Percentiles rank a stretch among this genome's conserved stretches.
Conservation (phyloP, 1,284 basidiomycete species). For the Thecaphora thlaspeos region DNA sequence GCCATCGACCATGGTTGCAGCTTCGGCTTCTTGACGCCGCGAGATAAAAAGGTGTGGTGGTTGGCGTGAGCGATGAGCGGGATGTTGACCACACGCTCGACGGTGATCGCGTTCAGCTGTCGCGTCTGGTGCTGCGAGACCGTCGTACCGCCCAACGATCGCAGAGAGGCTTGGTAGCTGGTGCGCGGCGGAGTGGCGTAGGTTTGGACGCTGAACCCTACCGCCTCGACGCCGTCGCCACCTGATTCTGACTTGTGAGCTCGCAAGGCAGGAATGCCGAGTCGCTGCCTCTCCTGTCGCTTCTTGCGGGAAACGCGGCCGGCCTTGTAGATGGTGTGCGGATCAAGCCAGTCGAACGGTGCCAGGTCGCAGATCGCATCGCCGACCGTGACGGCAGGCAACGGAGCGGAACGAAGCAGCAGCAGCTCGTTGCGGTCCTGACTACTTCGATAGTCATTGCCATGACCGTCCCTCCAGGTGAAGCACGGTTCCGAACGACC, state of each 20-base stretch:
- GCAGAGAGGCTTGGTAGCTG: constrained; percentile 11
- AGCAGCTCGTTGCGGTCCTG: not conserved
- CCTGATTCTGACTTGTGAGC: constrained; percentile 6
- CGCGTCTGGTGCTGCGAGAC: constrained; percentile 21
- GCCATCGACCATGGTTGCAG: not conserved
- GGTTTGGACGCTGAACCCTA: not conserved
- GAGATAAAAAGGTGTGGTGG: constrained; percentile 14
- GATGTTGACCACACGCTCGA: constrained; percentile 28
- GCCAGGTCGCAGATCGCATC: constrained; percentile 26
- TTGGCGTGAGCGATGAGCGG: constrained; percentile 12
- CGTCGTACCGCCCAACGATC: not conserved
- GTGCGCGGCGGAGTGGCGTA: constrained; percentile 7
- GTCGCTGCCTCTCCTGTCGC: constrained; percentile 3
- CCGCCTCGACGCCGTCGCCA: not conserved
- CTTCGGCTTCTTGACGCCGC: constrained; percentile 11
- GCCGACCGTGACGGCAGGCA: constrained; percentile 8
- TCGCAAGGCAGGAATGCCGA: constrained; percentile 1
- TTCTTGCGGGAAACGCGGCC: constrained; percentile 1
- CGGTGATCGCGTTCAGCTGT: not conserved
- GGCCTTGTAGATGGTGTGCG: constrained; percentile 15
- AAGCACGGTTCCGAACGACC: constrained; percentile 3
- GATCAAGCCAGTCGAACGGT: constrained; percentile 24
- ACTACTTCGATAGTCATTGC: not conserved
- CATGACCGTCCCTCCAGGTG: constrained; percentile 10
- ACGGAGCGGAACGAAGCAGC: not conserved